Conservation (phyloP, 305 asterid genomes). For the Withania somnifera region DNA sequence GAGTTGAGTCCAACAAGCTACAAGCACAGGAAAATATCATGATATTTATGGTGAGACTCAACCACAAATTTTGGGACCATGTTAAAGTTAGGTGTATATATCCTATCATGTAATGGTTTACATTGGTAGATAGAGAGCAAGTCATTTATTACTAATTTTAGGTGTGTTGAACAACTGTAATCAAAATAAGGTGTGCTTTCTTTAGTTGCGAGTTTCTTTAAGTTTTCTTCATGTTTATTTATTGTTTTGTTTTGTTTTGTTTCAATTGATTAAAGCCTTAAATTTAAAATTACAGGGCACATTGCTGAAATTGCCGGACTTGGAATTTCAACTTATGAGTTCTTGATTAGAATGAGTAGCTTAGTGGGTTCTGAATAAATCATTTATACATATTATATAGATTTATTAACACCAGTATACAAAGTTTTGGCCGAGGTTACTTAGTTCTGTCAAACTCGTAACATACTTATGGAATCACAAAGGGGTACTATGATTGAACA, state of each 20-base stretch:
- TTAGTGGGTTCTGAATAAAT: neutral
- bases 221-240: constrained; percentile 12
- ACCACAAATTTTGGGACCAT: neutral
- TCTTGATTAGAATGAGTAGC: neutral
- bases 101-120: neutral
- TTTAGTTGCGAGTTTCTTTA: neutral
- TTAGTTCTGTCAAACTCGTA: neutral
- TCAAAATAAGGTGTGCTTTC: neutral
- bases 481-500: constrained; percentile 38
- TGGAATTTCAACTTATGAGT: neutral
- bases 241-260: neutral
- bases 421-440: neutral
- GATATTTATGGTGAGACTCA: neutral
- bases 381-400: neutral
- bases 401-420: neutral
- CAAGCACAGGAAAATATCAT: neutral
- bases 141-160: neutral
- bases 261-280: constrained; percentile 21
- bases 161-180: neutral
- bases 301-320: constrained; percentile 28
- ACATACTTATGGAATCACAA: constrained; percentile 47
- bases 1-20: neutral
- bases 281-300: constrained; percentile 13
- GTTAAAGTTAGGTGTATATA: neutral
- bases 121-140: neutral